Evolutionary conservation across 106 monocot species (phyloP), one percentile per base, ranked within the genome.

Genomic region (Dendrobium catenatum): DNA sequence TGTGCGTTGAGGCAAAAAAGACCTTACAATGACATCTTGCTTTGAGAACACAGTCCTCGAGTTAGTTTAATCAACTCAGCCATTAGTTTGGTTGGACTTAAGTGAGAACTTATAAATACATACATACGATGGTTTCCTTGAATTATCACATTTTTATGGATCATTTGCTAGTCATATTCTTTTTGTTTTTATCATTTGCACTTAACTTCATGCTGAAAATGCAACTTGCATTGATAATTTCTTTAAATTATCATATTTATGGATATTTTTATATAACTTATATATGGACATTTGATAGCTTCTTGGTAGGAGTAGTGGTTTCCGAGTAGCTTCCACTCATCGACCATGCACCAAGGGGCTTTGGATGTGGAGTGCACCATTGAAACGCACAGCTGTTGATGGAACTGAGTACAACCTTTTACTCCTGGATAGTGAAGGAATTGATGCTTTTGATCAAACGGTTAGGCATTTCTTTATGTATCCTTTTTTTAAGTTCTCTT

Each of bases 381-480:
- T 97, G 51, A 97, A 88, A 75, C 79, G 89, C 83, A 94, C 89
- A n/a, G 89, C 94, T 83, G 87, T 97, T 77, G 96, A 97, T 85
- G 96, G 96, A 84, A 92, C 94, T 51, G 96, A 97, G 72, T 97
- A 97, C 86, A 97, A 82, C 66, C 94, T 97, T 92, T 56, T 97
- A 44, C 72, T 97, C 18, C 84, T 97, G 61, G 96, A 97, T 58
- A 97, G 85, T 86, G 96, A 97, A 88, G 96, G 96, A 84, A 97
- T 97, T 85, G 96, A 97, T 88, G 94, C 96, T 10, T 97, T 92
- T 83, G 96, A 97, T 86, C 96, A 97, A 83, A 97, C 96, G 86
- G 96, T 97, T 75, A 33, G 72, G 8, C 17, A 4, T 72, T 72
- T 72, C 17, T 40, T 72, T 40, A 16, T 40, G 11, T 37, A 2